These are phyloP conservation scores for Phytomonas sp. DNA, from an alignment of 208 protist genomes.

Conservation along the genomic window DNA sequence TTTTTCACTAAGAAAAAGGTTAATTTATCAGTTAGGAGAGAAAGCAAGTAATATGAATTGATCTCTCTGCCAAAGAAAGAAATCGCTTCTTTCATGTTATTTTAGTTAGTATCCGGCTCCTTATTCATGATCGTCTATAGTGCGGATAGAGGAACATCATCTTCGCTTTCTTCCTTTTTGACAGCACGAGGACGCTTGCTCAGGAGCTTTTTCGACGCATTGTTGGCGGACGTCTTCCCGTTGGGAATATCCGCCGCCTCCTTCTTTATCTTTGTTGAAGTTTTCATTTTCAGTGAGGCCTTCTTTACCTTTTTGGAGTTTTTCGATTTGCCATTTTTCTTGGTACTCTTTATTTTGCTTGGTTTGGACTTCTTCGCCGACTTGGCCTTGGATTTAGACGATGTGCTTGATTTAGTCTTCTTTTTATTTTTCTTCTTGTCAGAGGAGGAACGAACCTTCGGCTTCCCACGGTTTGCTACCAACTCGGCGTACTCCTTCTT, in stretches of 20 bases:
- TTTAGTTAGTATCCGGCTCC: not conserved
- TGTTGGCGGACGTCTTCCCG: constrained; percentile 17
- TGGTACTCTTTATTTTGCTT: constrained; percentile 18
- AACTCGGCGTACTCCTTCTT: constrained; percentile 80
- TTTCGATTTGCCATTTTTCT: not conserved
- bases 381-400: constrained; percentile 17
- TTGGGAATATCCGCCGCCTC: constrained; percentile 21
- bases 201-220: constrained; percentile 19
- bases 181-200: constrained; percentile 22
- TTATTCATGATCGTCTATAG: constrained; percentile 17
- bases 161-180: constrained; percentile 38
- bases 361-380: constrained; percentile 36
- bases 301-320: constrained; percentile 21
- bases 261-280: constrained; percentile 18
- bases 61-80: too few species aligned
- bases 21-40: too few species aligned
- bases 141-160: constrained; percentile 54
- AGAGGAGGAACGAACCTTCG: constrained; percentile 14
- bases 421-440: constrained; percentile 31
- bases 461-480: constrained; percentile 48
- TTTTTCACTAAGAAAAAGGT: too few species aligned
- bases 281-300: constrained; percentile 12
- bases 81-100: constrained; percentile 2
- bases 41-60: too few species aligned
- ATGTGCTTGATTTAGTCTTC: constrained; percentile 14